These are phyloP conservation scores for Cercospora sp. DNA, from an alignment of 2,329 filamentous ascomycete genomes.

Conservation along the genomic window DNA sequence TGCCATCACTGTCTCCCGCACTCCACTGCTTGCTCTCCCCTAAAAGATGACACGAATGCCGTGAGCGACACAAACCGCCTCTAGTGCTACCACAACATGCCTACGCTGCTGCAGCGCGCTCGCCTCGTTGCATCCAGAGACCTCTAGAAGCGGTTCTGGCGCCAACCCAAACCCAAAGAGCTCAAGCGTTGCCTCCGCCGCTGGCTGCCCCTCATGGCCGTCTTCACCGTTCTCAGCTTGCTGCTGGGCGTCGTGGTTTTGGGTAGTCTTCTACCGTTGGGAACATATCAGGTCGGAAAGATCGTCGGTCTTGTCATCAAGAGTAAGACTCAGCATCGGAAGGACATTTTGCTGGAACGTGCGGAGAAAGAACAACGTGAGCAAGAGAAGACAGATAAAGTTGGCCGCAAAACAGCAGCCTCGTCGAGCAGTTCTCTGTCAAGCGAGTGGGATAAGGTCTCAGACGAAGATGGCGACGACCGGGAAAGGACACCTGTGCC, in stretches of 20 bases:
- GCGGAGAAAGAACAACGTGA: slow-evolving; percentile 29
- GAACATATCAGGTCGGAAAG: slow-evolving; percentile 29
- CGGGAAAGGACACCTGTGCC: slow-evolving; percentile 40
- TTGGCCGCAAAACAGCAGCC: slow-evolving; percentile 16
- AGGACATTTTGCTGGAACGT: slow-evolving; percentile 35
- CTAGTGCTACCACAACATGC: background rate
- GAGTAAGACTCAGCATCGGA: slow-evolving; percentile 35
- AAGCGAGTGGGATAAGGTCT: slow-evolving; percentile 70
- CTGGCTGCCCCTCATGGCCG: slow-evolving; percentile 5
- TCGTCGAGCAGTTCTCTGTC: slow-evolving; percentile 47
- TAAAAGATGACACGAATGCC: slow-evolving; percentile 4
- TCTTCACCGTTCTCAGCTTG: slow-evolving; percentile 18
- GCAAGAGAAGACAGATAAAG: background rate
- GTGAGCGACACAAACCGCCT: background rate
- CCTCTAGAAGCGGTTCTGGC: slow-evolving; percentile 8
- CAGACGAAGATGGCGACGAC: slow-evolving; percentile 43
- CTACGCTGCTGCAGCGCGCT: background rate
- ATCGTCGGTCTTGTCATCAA: slow-evolving; percentile 32
- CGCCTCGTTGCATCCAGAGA: background rate
- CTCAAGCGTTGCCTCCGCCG: background rate
- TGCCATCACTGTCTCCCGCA: background rate
- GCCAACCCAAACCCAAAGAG: background rate
- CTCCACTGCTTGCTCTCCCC: background rate
- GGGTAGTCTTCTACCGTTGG: slow-evolving; percentile 31
- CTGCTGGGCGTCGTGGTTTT: slow-evolving; percentile 28